phyloP scores from a whole-genome alignment of 2,329 filamentous ascomycete genomes.

The Fusarium sulawesiense region DNA sequence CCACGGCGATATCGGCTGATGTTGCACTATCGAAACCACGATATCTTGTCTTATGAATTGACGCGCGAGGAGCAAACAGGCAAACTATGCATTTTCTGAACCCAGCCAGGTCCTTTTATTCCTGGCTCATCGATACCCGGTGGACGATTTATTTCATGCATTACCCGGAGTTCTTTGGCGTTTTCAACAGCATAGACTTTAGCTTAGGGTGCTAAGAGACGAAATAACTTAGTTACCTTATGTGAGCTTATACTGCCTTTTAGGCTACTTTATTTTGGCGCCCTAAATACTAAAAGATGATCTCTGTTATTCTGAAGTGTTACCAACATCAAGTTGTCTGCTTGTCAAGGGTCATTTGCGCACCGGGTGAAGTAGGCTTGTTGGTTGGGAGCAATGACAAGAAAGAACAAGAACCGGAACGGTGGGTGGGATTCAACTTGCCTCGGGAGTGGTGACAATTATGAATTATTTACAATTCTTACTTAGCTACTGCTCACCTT shows the following conservation, averaged over 20 bases:
- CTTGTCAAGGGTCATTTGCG: background rate
- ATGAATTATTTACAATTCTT: conserved; percentile 38
- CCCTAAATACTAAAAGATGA: background rate
- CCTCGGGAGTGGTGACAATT: conserved; percentile 45
- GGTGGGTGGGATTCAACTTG: conserved; percentile 15
- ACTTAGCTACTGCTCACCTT: background rate
- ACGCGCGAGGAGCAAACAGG: conserved; percentile 55
- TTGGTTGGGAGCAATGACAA: conserved; percentile 3
- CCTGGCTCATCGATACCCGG: conserved; percentile 35
- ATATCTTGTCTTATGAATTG: conserved; percentile 77
- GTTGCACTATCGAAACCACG: conserved; percentile 77
- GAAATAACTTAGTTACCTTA: background rate
- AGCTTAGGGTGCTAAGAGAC: background rate
- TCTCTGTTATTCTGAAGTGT: background rate
- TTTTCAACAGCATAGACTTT: conserved; percentile 1
- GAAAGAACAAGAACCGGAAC: conserved; percentile 22
- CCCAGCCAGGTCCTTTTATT: conserved; percentile 12
- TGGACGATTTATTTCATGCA: conserved; percentile 4
- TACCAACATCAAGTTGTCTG: background rate
- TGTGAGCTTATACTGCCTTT: background rate
- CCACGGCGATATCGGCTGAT: conserved; percentile 73
- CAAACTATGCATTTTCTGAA: conserved; percentile 53
- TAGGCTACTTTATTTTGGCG: background rate
- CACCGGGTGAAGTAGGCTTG: conserved; percentile 22
- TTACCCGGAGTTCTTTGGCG: conserved; percentile 18